Evolutionary conservation across 139 green algal species (phyloP).

Genomic region (Deuterostichococcus epilithicus): DNA sequence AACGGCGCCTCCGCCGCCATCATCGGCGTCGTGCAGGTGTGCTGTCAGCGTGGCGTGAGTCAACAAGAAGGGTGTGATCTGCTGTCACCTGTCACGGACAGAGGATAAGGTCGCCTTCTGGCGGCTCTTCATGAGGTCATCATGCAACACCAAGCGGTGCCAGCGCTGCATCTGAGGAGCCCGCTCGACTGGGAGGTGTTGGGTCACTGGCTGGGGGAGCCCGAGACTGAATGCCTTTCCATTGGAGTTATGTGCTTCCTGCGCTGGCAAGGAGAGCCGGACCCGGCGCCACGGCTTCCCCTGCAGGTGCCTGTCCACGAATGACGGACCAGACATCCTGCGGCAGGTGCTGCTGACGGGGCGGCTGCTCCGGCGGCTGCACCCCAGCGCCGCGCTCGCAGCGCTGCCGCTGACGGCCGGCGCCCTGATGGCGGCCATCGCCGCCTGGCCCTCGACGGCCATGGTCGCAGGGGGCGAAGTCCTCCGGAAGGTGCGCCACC

Average conservation of each 20-base stretch:
- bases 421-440: slow-evolving; percentile 29
- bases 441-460: slow-evolving; percentile 1
- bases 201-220: no score
- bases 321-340: not conserved
- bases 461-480: slow-evolving; percentile 48
- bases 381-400: slow-evolving; percentile 19
- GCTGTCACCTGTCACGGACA: no score
- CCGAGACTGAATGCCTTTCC: no score
- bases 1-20: slow-evolving; percentile 49
- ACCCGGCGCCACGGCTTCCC: no score
- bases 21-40: slow-evolving; percentile 53
- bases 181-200: no score
- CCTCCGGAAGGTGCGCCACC: slow-evolving; percentile 47
- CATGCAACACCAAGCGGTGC: no score
- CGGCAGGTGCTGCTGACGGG: slow-evolving; percentile 16
- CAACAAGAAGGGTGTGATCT: slow-evolving; percentile 17
- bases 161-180: no score
- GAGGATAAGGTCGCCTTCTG: no score
- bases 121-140: no score
- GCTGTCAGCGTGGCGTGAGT: no score
- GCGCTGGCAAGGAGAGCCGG: not conserved
- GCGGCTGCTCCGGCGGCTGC: slow-evolving; percentile 25
- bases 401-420: slow-evolving; percentile 15
- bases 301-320: no score
- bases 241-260: no score